Percentiles rank a stretch among this genome's conserved stretches.
Evolutionary conservation across 306 rosid genomes (phyloP).

Genomic region (Carpinus fangiana): DNA sequence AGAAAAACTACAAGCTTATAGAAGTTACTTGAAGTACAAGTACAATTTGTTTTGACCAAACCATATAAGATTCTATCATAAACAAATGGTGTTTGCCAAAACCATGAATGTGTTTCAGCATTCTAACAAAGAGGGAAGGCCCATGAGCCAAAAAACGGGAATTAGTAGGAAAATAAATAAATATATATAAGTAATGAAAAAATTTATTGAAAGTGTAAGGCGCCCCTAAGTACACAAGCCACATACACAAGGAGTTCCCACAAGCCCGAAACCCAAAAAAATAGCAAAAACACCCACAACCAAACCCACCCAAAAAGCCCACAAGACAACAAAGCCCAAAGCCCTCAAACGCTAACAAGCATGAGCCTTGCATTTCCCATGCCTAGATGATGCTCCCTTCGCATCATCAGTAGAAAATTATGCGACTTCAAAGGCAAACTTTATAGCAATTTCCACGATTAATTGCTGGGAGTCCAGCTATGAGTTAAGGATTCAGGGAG

Average conservation of each 20-base stretch:
- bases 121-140: not conserved
- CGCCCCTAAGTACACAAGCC: too few relatives aligned
- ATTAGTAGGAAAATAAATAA: too few relatives aligned
- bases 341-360: too few relatives aligned
- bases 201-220: too few relatives aligned
- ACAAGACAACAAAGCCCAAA: too few relatives aligned
- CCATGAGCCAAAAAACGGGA: not conserved
- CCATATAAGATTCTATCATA: not conserved
- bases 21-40: constrained; percentile 1
- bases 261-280: too few relatives aligned
- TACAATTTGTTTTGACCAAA: not conserved
- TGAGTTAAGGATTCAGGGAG: not conserved
- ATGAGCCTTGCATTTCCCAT: too few relatives aligned
- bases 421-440: not conserved
- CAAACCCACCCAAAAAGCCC: too few relatives aligned
- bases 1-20: not conserved
- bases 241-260: too few relatives aligned
- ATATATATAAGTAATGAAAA: too few relatives aligned
- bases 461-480: not conserved
- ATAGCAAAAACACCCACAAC: too few relatives aligned
- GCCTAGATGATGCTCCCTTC: too few relatives aligned
- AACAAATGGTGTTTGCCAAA: not conserved
- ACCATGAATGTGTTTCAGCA: not conserved
- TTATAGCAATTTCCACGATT: not conserved
- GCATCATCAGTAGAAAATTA: not conserved